Evolutionary conservation across 2,329 filamentous ascomycete genomes (phyloP), one percentile per base, ranked within the genome.

Genomic region (Cercospora sp.): DNA sequence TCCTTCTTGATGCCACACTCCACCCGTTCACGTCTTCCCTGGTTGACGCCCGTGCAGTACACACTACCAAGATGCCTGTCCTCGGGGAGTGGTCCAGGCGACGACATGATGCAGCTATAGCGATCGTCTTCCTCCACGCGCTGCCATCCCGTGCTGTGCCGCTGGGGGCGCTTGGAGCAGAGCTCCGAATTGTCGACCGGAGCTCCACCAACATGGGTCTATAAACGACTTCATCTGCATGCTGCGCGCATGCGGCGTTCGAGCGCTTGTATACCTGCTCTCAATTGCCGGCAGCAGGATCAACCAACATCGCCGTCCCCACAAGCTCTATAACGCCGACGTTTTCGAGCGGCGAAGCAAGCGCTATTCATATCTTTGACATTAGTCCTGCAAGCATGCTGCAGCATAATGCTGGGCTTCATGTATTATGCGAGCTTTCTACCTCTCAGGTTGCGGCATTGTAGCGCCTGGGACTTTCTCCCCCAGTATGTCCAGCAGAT

Each of bases 181-280:
- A 58, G 48, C 48, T 55, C 61, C 48, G 45, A 55, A 55, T 20
- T 51, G 23, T 63, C 60, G 23, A 48, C 26, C 20, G 26, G 10
- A 66, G 64, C 58, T 53, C 64, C 64, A 57, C 59, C 64, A 66
- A 63, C 64, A 63, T 63, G 57, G 59, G 20, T 48, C 42, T 51
- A 48, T 36, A 28, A 66, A 45, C 42, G 42, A 63, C 45, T 36
- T 36, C 42, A 42, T 53, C 18, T 64, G 48, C 61, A 63, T 30
- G 30, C 42, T 55, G 28, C 45, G 42, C 45, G 42, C 45, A 53
- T 53, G 42, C 60, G 28, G 60, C 60, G 42, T 63, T 45, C 42
- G 45, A 55, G 60, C 60, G 60, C 60, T 63, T 63, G 8, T 33
- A 53, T 30, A 20, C 45, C 60, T n/a, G 42, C 42, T 63, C 36